Evolutionary conservation across 2,329 filamentous ascomycete genomes (phyloP).

Genomic region (Boeremia exigua): DNA sequence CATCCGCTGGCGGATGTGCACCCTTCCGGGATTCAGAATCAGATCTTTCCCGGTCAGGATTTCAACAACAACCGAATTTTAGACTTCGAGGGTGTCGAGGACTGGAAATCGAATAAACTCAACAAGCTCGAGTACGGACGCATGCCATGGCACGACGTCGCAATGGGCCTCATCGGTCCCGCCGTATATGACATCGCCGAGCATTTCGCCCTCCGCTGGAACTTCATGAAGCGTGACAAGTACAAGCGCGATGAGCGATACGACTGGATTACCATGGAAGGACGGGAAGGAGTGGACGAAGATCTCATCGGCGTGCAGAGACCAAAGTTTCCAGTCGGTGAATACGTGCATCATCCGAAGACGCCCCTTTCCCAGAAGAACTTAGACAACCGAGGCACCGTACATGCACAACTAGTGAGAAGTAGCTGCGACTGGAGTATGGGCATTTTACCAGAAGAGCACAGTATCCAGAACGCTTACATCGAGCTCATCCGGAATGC

Average conservation of each 20-base stretch:
- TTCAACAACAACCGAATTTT: slow-evolving; percentile 98
- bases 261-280: slow-evolving; percentile 84
- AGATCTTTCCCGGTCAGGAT: slow-evolving; percentile 94
- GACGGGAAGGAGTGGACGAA: slow-evolving; percentile 77
- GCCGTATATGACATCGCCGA: slow-evolving; percentile 94
- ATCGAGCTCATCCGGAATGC: slow-evolving; percentile 83
- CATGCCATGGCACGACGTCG: slow-evolving; percentile 98
- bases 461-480: slow-evolving; percentile 88
- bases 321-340: slow-evolving; percentile 86
- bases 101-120: slow-evolving; percentile 93
- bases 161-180: slow-evolving; percentile 89
- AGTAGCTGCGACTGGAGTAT: slow-evolving; percentile 94
- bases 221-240: slow-evolving; percentile 96
- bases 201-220: slow-evolving; percentile 94
- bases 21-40: slow-evolving; percentile 78
- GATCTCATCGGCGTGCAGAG: slow-evolving; percentile 87
- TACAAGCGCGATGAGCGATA: slow-evolving; percentile 87
- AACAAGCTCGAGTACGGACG: slow-evolving; percentile 89
- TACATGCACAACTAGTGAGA: slow-evolving; percentile 84
- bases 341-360: slow-evolving; percentile 82
- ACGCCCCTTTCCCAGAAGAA: slow-evolving; percentile 72
- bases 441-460: slow-evolving; percentile 77
- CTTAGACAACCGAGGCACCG: slow-evolving; percentile 66
- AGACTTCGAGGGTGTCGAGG: slow-evolving; percentile 89
- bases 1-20: slow-evolving; percentile 88